These are phyloP conservation scores for Ceratocystis cubensis DNA, from an alignment of 2,329 filamentous ascomycete species.

Conservation along the genomic window DNA sequence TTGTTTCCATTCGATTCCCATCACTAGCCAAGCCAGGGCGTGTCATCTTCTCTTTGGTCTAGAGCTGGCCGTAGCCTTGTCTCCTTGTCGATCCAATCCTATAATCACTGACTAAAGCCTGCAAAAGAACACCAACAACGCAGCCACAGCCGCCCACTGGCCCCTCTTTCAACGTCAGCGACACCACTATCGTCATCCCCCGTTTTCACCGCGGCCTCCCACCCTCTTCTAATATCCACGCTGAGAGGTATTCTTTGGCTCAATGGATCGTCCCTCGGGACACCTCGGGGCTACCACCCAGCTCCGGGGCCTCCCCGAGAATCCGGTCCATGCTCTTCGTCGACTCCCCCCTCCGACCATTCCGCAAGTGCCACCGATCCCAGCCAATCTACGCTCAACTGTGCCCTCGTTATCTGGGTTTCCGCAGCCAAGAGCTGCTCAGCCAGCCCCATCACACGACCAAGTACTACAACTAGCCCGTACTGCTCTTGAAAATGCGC, in stretches of 20 bases:
- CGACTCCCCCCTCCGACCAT: constrained; percentile 28
- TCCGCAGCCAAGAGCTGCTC: constrained; percentile 28
- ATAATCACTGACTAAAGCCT: neutral
- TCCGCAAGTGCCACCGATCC: constrained; percentile 30
- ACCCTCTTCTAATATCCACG: neutral
- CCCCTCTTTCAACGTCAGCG: neutral
- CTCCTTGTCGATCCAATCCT: neutral
- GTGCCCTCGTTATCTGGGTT: constrained; percentile 24
- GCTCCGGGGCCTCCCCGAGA: constrained; percentile 33
- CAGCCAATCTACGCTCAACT: constrained; percentile 22
- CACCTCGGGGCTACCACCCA: constrained; percentile 28
- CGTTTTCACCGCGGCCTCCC: neutral
- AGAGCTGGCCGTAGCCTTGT: constrained; percentile 1
- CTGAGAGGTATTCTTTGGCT: neutral
- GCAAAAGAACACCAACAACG: neutral
- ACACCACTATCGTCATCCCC: neutral
- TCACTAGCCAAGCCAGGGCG: neutral
- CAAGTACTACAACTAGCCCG: constrained; percentile 54
- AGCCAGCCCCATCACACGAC: constrained; percentile 32
- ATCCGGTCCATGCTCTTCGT: constrained; percentile 27
- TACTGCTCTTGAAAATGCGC: constrained; percentile 54
- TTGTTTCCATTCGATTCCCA: no score
- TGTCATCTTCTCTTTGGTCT: neutral
- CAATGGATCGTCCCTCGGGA: constrained; percentile 21
- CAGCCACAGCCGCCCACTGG: no score